Evolutionary conservation across 2,329 filamentous ascomycete genomes (phyloP).

Genomic region (Fusarium concolor): DNA sequence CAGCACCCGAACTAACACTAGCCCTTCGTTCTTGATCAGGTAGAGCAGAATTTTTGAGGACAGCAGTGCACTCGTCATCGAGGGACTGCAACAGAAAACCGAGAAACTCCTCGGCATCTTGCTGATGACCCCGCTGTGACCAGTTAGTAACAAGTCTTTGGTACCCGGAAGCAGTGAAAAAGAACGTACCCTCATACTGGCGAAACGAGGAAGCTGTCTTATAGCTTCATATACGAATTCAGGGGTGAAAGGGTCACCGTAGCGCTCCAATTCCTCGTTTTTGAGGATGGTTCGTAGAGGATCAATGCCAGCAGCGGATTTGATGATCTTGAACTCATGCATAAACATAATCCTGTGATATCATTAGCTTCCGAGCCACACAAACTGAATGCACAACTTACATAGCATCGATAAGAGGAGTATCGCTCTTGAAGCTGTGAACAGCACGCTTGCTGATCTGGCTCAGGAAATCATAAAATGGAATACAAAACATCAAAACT

Average conservation of each 20-base stretch:
- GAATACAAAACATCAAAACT: constrained; percentile 91
- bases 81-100: constrained; percentile 92
- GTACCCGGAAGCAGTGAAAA: too few relatives aligned
- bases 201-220: constrained; percentile 85
- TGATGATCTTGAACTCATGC: constrained; percentile 88
- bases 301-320: constrained; percentile 79
- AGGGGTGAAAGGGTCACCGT: constrained; percentile 90
- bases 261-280: constrained; percentile 85
- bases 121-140: constrained; percentile 86
- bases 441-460: constrained; percentile 84
- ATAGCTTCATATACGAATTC: constrained; percentile 97
- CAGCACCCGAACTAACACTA: constrained; percentile 45
- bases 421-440: constrained; percentile 95
- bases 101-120: constrained; percentile 97
- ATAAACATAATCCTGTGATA: constrained; percentile 87
- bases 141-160: neutral
- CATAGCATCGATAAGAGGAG: constrained; percentile 94
- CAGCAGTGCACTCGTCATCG: constrained; percentile 88
- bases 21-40: constrained; percentile 49
- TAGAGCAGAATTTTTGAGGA: constrained; percentile 63
- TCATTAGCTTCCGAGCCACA: constrained; percentile 4
- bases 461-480: constrained; percentile 94
- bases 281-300: constrained; percentile 80
- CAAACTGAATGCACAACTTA: constrained; percentile 59
- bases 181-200: constrained; percentile 83